phyloP scores from a whole-genome alignment of 768 basidiomycete genomes.

The Leccinum variicolor region DNA sequence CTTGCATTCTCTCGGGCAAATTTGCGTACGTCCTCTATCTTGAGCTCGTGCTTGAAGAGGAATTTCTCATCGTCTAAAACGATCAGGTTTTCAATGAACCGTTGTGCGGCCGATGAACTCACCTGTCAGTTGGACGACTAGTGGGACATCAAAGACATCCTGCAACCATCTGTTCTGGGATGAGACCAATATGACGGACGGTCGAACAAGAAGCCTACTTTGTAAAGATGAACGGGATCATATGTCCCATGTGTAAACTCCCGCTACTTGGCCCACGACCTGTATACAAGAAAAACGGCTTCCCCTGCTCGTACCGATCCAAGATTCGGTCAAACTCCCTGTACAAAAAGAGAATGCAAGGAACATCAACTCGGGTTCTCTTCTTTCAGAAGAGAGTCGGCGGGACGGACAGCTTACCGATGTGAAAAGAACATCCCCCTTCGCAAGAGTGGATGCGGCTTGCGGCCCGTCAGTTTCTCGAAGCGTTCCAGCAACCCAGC shows the following conservation, averaged over 20 bases:
- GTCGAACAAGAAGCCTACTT: constrained; percentile 54
- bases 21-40: constrained; percentile 78
- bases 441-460: constrained; percentile 83
- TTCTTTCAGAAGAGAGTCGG: neutral
- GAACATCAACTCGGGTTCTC: neutral
- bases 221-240: constrained; percentile 96
- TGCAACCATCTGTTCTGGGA: constrained; percentile 77
- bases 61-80: constrained; percentile 94
- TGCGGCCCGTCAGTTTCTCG: constrained; percentile 83
- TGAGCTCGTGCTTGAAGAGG: constrained; percentile 93
- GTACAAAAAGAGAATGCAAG: neutral
- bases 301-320: constrained; percentile 93
- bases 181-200: neutral
- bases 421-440: constrained; percentile 98
- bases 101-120: constrained; percentile 9
- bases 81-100: neutral
- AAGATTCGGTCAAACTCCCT: constrained; percentile 94
- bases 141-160: constrained; percentile 90
- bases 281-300: constrained; percentile 98
- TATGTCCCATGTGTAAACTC: constrained; percentile 96
- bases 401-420: constrained; percentile 46
- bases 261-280: constrained; percentile 95
- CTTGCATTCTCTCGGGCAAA: constrained; percentile 87
- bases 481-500: constrained; percentile 79
- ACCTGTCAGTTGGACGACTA: constrained; percentile 96